phyloP scores from a whole-genome alignment of 1,284 basidiomycete species.

The Austropuccinia psidii region DNA sequence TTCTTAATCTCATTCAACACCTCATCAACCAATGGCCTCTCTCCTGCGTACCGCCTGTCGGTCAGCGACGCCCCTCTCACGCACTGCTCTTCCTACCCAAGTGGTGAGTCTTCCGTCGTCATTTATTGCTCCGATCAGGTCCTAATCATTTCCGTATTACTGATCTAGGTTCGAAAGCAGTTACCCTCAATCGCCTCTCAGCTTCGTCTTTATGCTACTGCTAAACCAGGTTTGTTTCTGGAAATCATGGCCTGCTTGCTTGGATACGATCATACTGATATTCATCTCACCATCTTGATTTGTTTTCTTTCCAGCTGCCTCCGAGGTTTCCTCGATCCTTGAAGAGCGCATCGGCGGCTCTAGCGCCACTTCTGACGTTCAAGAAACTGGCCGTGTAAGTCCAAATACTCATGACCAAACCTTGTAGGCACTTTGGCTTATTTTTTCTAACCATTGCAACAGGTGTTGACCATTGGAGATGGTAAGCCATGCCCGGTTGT shows the following conservation, averaged over 20 bases:
- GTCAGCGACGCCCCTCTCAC: constrained; percentile 32
- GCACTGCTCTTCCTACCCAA: constrained; percentile 16
- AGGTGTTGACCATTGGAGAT: constrained; percentile 80
- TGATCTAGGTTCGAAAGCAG: constrained; percentile 27
- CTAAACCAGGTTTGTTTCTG: constrained; percentile 23
- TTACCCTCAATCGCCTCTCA: constrained; percentile 13
- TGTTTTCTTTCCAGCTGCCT: constrained; percentile 62
- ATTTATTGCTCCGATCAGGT: background rate
- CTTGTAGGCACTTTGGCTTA: background rate
- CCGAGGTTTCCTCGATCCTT: constrained; percentile 97
- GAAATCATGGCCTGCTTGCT: background rate
- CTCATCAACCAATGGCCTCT: too few relatives aligned
- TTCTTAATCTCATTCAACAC: too few relatives aligned
- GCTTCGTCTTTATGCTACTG: constrained; percentile 29
- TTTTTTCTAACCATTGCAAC: constrained; percentile 39
- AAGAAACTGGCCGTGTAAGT: constrained; percentile 98
- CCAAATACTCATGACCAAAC: constrained; percentile 43
- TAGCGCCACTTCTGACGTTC: constrained; percentile 81
- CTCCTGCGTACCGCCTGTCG: constrained; percentile 21
- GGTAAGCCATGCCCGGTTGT: constrained; percentile 71
- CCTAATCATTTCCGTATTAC: background rate
- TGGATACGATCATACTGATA: background rate
- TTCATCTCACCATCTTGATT: background rate
- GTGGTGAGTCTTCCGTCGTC: background rate
- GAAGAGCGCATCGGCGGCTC: constrained; percentile 96